phyloP scores from a whole-genome alignment of 2,329 filamentous ascomycete species.

The Trichoderma sp. region DNA sequence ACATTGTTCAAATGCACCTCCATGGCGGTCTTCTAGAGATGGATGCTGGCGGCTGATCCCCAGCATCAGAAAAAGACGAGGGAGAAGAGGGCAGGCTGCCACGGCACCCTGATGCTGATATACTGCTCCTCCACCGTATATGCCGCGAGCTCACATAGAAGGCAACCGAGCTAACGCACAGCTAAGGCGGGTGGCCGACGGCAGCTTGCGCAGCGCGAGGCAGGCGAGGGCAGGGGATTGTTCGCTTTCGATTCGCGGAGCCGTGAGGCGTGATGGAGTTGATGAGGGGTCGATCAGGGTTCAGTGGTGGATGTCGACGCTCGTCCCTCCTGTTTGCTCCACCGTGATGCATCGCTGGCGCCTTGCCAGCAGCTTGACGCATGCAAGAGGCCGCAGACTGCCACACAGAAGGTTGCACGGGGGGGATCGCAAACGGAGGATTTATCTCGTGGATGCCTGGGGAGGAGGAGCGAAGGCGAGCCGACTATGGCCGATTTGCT shows the following conservation, averaged over 20 bases:
- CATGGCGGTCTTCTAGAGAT: conserved; percentile 40
- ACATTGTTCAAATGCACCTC: conserved; percentile 51
- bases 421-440: neutral
- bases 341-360: neutral
- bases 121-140: neutral
- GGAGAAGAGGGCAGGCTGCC: neutral
- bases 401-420: neutral
- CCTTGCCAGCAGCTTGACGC: neutral
- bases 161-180: neutral
- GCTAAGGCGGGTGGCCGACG: conserved; percentile 13
- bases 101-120: neutral
- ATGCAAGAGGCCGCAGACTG: neutral
- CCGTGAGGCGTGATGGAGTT: neutral
- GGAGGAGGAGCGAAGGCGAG: neutral
- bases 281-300: conserved; percentile 19
- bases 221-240: too few species aligned
- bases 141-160: neutral
- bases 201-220: neutral
- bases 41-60: neutral
- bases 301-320: neutral
- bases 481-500: neutral
- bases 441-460: neutral
- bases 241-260: neutral
- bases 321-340: neutral
- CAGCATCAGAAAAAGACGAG: neutral